These are phyloP conservation scores for Speleostelium caveatum DNA, from an alignment of 78 protist species.

Conservation along the genomic window DNA sequence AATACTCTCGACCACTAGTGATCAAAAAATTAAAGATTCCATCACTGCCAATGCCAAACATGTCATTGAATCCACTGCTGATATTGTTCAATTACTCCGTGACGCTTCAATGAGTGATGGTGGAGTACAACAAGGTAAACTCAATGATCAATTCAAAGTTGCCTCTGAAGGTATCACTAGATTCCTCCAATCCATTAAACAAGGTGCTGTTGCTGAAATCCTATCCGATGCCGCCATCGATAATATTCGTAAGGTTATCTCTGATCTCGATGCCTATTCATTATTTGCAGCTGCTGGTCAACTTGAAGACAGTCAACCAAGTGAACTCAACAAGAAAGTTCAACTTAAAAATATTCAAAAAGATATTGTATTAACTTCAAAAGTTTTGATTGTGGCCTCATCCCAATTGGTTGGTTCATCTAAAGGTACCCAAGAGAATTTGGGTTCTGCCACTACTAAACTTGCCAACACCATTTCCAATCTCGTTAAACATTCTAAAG, in stretches of 20 bases:
- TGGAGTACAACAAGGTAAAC: not conserved
- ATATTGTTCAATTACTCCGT: conserved; percentile 11
- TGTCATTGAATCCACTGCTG: conserved; percentile 26
- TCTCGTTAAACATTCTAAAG: conserved; percentile 31
- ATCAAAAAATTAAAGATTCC: conserved; percentile 62
- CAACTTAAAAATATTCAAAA: conserved; percentile 56
- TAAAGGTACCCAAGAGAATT: conserved; percentile 68
- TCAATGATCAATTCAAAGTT: conserved; percentile 47
- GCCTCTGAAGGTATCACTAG: conserved; percentile 55
- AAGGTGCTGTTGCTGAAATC: conserved; percentile 86
- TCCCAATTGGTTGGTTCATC: conserved; percentile 78
- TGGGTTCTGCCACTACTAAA: conserved; percentile 73
- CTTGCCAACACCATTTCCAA: conserved; percentile 43
- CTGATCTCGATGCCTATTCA: conserved; percentile 75
- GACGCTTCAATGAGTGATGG: conserved; percentile 6
- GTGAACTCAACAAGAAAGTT: conserved; percentile 12
- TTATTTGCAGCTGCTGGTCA: conserved; percentile 84
- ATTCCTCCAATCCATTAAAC: conserved; percentile 80
- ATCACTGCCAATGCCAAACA: conserved; percentile 54
- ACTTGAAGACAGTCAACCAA: not conserved
- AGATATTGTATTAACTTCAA: conserved; percentile 59
- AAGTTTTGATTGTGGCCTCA: conserved; percentile 42
- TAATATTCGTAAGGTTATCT: conserved; percentile 40
- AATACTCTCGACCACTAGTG: conserved; percentile 25
- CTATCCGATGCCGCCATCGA: conserved; percentile 81